Conservation (phyloP, 257 asterid genomes). For the Leptodermis oblonga region DNA sequence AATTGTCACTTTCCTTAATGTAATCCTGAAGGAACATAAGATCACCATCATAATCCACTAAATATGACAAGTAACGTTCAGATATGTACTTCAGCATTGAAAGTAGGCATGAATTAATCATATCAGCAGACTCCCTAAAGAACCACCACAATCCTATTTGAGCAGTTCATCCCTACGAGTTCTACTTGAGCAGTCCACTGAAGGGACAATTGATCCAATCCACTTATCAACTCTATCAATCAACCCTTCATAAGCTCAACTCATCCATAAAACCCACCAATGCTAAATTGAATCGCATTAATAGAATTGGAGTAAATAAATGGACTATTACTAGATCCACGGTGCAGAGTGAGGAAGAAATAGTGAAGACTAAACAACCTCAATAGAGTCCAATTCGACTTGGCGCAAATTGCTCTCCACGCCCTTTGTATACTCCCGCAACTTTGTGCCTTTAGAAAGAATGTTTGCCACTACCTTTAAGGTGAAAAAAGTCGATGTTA, state of each 20-base stretch:
- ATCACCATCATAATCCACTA: not conserved
- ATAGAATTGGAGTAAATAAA: not conserved
- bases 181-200: not conserved
- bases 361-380: constrained; percentile 46
- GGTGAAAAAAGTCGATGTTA: not conserved
- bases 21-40: constrained; percentile 55
- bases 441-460: constrained; percentile 74
- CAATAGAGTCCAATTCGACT: constrained; percentile 84
- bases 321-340: not conserved
- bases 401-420: constrained; percentile 90
- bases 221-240: not conserved
- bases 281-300: not conserved
- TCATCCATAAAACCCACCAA: not conserved
- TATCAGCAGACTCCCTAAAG: no score
- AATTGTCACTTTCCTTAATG: constrained; percentile 95
- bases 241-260: not conserved
- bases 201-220: not conserved
- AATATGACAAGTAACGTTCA: not conserved
- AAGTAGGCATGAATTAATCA: not conserved
- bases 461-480: constrained; percentile 83
- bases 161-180: not conserved
- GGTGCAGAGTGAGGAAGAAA: not conserved
- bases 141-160: no score
- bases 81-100: no score
- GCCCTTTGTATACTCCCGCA: constrained; percentile 87